Evolutionary conservation across 257 asterid species (phyloP).

Genomic region (Petunia axillaris): DNA sequence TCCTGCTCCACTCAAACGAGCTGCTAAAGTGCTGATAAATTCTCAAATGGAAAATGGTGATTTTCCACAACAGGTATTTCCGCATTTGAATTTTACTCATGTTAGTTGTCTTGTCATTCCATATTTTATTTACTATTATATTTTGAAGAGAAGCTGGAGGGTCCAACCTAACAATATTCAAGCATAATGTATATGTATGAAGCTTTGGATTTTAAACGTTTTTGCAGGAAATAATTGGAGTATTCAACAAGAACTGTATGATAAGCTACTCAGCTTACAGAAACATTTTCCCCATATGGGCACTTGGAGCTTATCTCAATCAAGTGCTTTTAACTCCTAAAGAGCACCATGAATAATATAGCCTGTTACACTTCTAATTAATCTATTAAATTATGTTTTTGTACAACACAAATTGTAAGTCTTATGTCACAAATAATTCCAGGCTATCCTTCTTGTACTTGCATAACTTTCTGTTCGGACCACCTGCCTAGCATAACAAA

Average conservation of each 20-base stretch:
- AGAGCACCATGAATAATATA: not conserved
- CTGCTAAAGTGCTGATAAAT: conserved; percentile 61
- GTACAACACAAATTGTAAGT: no score
- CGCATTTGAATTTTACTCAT: not conserved
- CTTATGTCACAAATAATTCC: no score
- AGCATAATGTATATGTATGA: not conserved
- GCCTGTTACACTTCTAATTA: not conserved
- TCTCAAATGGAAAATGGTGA: conserved; percentile 76
- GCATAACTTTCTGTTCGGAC: no score
- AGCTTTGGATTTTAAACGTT: not conserved
- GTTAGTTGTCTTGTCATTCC: no score
- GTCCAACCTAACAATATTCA: not conserved
- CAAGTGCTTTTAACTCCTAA: conserved; percentile 42
- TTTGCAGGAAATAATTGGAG: conserved; percentile 71
- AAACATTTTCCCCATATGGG: conserved; percentile 81
- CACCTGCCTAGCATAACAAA: no score
- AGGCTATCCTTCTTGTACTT: no score
- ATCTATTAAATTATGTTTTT: no score
- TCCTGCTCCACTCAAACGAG: conserved; percentile 60
- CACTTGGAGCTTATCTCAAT: conserved; percentile 75
- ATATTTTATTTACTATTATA: no score
- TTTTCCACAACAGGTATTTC: conserved; percentile 77
- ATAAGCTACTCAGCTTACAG: conserved; percentile 72
- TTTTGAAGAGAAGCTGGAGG: no score
- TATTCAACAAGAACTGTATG: conserved; percentile 70